These are phyloP conservation scores for Blastocladiella britannica DNA, from an alignment of 192 early-diverging fungal genomes.

Conservation along the genomic window DNA sequence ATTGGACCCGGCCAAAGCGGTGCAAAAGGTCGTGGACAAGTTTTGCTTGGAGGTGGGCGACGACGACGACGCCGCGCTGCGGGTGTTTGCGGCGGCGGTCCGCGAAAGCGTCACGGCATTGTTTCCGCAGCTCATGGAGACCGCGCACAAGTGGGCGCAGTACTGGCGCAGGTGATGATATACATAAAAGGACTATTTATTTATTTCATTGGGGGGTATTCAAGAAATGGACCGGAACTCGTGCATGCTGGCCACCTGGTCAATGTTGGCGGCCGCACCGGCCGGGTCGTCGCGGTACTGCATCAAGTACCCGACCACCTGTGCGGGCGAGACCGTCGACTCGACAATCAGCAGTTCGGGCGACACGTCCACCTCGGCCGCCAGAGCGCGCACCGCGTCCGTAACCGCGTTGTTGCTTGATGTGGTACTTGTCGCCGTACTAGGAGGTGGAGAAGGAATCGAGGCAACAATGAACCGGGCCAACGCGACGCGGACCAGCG, in stretches of 20 bases:
- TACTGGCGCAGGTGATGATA: constrained; percentile 31
- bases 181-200: constrained; percentile 1
- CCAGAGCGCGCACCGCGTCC: not conserved
- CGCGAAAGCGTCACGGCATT: constrained; percentile 82
- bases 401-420: no score
- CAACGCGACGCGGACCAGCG: no score
- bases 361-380: not conserved
- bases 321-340: not conserved
- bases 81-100: constrained; percentile 77
- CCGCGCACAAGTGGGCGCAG: constrained; percentile 89
- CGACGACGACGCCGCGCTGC: constrained; percentile 72
- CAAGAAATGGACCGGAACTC: no score
- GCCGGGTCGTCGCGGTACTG: not conserved
- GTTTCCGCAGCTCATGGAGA: constrained; percentile 96
- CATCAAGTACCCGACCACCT: not conserved
- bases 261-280: not conserved
- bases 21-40: constrained; percentile 89
- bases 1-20: constrained; percentile 92
- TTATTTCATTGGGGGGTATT: constrained; percentile 1
- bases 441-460: no score
- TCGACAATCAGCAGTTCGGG: not conserved
- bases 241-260: not conserved
- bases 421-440: no score
- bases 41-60: constrained; percentile 80
- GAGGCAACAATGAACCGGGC: no score